Percentiles rank a stretch among this genome's conserved stretches.
These are phyloP conservation scores for Eucalyptus victrix DNA, from an alignment of 345 rosid genomes.

Conservation along the genomic window DNA sequence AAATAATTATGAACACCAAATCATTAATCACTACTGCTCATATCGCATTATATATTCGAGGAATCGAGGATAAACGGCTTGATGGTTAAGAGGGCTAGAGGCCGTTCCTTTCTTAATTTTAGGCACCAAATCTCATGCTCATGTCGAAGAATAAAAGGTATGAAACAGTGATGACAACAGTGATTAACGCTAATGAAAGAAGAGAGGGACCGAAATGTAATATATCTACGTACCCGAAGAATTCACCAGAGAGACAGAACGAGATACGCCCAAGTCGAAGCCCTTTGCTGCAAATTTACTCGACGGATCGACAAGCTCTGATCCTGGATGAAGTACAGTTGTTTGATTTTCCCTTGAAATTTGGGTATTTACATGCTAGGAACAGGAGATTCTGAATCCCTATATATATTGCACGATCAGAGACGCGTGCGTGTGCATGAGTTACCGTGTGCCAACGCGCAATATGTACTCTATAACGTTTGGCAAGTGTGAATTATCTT, in stretches of 20 bases:
- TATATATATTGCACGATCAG: not conserved
- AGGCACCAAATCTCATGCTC: not conserved
- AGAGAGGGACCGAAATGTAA: not conserved
- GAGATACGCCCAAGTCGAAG: not conserved
- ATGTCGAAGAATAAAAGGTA: not conserved
- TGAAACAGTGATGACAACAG: not conserved
- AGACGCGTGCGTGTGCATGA: too few relatives aligned
- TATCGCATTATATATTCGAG: not conserved
- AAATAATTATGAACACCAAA: not conserved
- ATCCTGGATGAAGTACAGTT: not conserved
- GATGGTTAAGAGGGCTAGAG: not conserved
- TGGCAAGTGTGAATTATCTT: not conserved
- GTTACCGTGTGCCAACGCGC: accelerated
- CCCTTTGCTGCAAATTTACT: not conserved
- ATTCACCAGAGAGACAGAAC: too few relatives aligned
- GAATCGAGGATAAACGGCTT: not conserved
- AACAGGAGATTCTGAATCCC: not conserved
- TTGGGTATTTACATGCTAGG: not conserved
- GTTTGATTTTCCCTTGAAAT: not conserved
- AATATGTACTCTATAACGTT: not conserved
- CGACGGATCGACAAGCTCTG: not conserved
- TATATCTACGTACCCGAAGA: too few relatives aligned
- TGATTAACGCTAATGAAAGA: not conserved
- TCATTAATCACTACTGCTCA: not conserved
- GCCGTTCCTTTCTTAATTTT: not conserved